phyloP scores from a whole-genome alignment of 2,329 filamentous ascomycete species.

The Aspergillus neotritici region DNA sequence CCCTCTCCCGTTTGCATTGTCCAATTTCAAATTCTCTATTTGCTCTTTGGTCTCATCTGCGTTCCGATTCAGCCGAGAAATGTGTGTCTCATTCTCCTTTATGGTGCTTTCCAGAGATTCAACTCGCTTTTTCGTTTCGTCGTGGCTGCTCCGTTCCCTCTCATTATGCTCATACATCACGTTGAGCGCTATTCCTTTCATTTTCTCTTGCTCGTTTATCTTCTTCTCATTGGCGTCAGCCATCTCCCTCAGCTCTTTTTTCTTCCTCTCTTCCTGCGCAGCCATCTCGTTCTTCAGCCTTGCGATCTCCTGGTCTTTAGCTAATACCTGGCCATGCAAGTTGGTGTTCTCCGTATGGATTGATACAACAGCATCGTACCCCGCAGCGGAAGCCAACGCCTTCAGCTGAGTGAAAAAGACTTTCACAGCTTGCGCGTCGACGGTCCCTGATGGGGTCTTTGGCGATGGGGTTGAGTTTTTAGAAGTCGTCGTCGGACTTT shows the following conservation, averaged over 20 bases:
- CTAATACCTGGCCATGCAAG: not conserved
- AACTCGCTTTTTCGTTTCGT: not conserved
- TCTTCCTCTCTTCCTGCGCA: not conserved
- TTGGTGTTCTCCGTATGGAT: not conserved
- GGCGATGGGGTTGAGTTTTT: slow-evolving; percentile 7
- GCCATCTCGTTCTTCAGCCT: not conserved
- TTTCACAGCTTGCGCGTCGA: not conserved
- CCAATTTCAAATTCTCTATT: not conserved
- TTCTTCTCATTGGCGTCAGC: not conserved
- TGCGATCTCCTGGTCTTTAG: not conserved
- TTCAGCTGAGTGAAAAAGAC: not conserved
- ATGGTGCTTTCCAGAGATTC: not conserved
- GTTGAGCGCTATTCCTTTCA: not conserved
- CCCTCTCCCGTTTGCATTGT: not conserved
- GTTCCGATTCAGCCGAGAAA: too few relatives aligned
- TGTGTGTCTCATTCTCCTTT: not conserved
- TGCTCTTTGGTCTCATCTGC: not conserved
- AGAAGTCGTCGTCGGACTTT: too few relatives aligned
- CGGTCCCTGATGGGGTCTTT: slow-evolving; percentile 3
- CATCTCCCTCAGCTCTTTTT: not conserved
- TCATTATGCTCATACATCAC: not conserved
- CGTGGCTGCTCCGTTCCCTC: not conserved
- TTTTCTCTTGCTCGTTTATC: not conserved
- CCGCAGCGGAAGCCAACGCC: not conserved
- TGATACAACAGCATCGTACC: not conserved